phyloP scores from a whole-genome alignment of 225 moss, liverwort and hornwort species.

The Sphagnum tenellum region DNA sequence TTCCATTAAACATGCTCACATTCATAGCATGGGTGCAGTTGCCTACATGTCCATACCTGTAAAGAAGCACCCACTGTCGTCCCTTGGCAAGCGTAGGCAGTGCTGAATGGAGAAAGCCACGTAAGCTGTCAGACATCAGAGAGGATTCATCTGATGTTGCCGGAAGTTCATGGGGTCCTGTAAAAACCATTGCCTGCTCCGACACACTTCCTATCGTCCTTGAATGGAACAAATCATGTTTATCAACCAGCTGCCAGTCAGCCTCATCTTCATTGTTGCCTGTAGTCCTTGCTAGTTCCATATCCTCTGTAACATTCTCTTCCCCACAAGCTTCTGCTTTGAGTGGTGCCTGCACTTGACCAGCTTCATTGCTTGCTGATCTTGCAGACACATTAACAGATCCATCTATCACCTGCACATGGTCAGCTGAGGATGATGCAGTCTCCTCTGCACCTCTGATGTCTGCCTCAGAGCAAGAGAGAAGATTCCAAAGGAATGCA shows the following conservation, averaged over 20 bases:
- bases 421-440: conserved; percentile 18
- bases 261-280: conserved; percentile 72
- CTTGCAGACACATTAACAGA: conserved; percentile 7
- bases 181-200: conserved; percentile 10
- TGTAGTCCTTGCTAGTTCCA: conserved; percentile 8
- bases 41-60: conserved; percentile 29
- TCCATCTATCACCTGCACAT: conserved; percentile 16
- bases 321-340: conserved; percentile 23
- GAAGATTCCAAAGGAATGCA: conserved; percentile 61
- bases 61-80: conserved; percentile 78
- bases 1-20: no score
- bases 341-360: conserved; percentile 19
- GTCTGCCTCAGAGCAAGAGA: conserved; percentile 47
- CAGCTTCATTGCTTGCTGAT: conserved; percentile 16
- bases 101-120: conserved; percentile 55
- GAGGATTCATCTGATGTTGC: conserved; percentile 60
- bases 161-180: conserved; percentile 43
- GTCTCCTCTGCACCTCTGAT: conserved; percentile 24
- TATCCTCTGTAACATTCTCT: conserved; percentile 22
- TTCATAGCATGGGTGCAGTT: no score
- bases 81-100: conserved; percentile 82
- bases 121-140: conserved; percentile 56
- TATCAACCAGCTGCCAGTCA: conserved; percentile 92
- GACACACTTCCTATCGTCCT: conserved; percentile 12
- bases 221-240: conserved; percentile 45